A percentile compares a stretch with the other conserved stretches of the same genome.
phyloP scores from a whole-genome alignment of 2,329 filamentous ascomycete species.

The Immersiporthe knoxdaviesiana region DNA sequence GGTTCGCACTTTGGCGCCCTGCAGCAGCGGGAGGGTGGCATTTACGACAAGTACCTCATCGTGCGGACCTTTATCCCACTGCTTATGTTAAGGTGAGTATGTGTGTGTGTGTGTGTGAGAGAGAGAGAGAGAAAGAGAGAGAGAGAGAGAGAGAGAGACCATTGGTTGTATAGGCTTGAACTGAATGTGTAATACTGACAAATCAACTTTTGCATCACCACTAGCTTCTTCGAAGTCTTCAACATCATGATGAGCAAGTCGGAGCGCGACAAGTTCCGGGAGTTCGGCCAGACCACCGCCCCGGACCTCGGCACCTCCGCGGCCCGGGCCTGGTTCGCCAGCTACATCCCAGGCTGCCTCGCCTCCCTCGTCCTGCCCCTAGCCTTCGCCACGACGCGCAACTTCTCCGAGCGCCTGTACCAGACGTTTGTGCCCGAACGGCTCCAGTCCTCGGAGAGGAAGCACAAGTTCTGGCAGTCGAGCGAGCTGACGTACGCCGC shows the following conservation, averaged over 20 bases:
- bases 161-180: too few relatives aligned
- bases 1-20: conserved; percentile 24
- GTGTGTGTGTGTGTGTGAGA: neutral
- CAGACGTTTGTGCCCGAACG: conserved; percentile 15
- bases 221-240: conserved; percentile 23
- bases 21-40: conserved; percentile 22
- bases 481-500: conserved; percentile 13
- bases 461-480: conserved; percentile 12
- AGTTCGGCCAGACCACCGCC: neutral
- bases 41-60: conserved; percentile 28
- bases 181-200: neutral
- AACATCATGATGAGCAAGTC: conserved; percentile 17
- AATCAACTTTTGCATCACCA: neutral
- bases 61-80: conserved; percentile 19
- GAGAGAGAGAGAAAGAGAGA: too few relatives aligned
- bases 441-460: conserved; percentile 8
- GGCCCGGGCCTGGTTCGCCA: conserved; percentile 7
- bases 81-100: conserved; percentile 17
- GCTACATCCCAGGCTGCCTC: conserved; percentile 26
- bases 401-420: conserved; percentile 21
- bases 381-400: conserved; percentile 25
- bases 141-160: too few relatives aligned
- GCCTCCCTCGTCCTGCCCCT: conserved; percentile 23
- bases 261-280: neutral
- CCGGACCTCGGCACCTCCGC: conserved; percentile 23